Conservation (phyloP, 2,329 filamentous ascomycete genomes). For the Erysiphe pulchra region DNA sequence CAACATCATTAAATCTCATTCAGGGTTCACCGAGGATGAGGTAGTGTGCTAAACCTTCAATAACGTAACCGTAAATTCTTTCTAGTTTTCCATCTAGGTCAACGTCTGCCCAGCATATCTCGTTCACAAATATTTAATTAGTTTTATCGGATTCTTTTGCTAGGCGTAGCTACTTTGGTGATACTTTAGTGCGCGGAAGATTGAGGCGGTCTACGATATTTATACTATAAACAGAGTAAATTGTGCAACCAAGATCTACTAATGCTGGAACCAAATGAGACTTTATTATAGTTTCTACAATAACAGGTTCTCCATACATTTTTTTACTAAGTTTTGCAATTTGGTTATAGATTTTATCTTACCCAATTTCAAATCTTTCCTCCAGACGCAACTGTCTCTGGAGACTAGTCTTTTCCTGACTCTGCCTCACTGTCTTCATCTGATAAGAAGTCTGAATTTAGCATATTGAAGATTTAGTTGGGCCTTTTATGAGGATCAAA, state of each 20-base stretch:
- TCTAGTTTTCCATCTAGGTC: background rate
- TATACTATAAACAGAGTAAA: background rate
- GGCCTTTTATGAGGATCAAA: background rate
- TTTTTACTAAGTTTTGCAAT: background rate
- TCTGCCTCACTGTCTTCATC: background rate
- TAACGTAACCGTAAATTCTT: background rate
- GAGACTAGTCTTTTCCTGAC: background rate
- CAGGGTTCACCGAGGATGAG: background rate
- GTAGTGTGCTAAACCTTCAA: background rate
- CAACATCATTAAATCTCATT: background rate
- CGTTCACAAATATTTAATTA: background rate
- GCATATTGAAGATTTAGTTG: background rate
- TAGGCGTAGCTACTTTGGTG: background rate
- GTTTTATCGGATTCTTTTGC: background rate
- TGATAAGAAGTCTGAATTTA: background rate
- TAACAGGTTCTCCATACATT: background rate
- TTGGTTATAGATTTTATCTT: background rate
- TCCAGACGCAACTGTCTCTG: background rate
- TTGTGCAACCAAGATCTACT: background rate
- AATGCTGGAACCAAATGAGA: background rate
- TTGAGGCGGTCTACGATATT: background rate
- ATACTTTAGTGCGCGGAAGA: background rate
- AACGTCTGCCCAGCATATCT: background rate
- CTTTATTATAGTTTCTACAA: background rate
- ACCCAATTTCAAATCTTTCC: background rate